Percentiles rank a stretch among this genome's conserved stretches.
These are phyloP conservation scores for Penicillium occitanis DNA, from an alignment of 2,329 filamentous ascomycete species.

Conservation along the genomic window DNA sequence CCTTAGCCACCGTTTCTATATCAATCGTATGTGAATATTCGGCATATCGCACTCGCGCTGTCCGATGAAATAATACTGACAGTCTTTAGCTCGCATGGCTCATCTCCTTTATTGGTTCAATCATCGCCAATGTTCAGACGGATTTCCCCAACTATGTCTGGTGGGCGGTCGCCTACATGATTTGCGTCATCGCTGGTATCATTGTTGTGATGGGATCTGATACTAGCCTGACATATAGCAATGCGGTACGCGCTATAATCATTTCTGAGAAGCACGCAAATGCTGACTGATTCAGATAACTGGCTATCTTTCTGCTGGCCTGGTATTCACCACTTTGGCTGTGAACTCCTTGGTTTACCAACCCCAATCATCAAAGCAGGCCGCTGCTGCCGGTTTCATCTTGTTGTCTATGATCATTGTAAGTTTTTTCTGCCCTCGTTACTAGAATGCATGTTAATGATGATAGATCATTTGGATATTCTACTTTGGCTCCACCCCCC, in stretches of 20 bases:
- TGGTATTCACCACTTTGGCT: conserved; percentile 81
- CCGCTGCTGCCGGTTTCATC: conserved; percentile 89
- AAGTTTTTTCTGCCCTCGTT: conserved; percentile 43
- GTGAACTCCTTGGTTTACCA: conserved; percentile 85
- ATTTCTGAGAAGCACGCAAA: background rate
- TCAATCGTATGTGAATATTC: conserved; percentile 66
- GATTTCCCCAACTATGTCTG: conserved; percentile 83
- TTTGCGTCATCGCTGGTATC: conserved; percentile 78
- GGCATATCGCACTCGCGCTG: background rate
- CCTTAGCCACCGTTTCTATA: conserved; percentile 90
- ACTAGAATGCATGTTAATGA: conserved; percentile 19
- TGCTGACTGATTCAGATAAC: conserved; percentile 57
- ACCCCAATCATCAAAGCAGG: conserved; percentile 68
- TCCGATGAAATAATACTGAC: conserved; percentile 21
- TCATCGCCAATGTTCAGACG: conserved; percentile 63
- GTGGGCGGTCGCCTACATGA: conserved; percentile 85
- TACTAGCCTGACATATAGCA: conserved; percentile 81
- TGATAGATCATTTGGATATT: conserved; percentile 97
- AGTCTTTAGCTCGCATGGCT: conserved; percentile 80
- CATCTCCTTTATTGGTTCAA: conserved; percentile 83
- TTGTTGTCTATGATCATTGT: conserved; percentile 90
- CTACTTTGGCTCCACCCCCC: conserved; percentile 93
- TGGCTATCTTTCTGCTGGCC: conserved; percentile 77
- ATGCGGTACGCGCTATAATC: conserved; percentile 61
- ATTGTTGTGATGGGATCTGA: conserved; percentile 82